Evolutionary conservation across 2,329 filamentous ascomycete species (phyloP), one percentile per base, ranked within the genome.

Genomic region (Colletotrichum lupini): DNA sequence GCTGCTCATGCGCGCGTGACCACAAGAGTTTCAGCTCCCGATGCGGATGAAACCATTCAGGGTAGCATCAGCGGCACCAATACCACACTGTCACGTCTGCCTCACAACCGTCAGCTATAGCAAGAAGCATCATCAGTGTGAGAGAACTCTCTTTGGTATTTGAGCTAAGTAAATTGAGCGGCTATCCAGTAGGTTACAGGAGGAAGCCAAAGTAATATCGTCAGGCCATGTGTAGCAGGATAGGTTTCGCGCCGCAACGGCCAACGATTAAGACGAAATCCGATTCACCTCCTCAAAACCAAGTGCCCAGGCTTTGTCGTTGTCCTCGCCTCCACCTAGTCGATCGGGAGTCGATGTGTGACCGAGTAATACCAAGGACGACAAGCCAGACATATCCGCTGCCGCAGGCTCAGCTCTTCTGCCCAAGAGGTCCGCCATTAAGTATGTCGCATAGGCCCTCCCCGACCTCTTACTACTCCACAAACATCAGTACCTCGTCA

Each of bases 401-500:
- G 28, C 28, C 22, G 28, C 8, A 49, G 16, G 30, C 37, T 19
- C 56, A 64, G 22, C 14, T 35, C 22, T 55, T 35, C 9, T 66
- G 24, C 37, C 42, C 57, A 59, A 67, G 56, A 35, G 66, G 73
- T 68, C 67, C 37, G 67, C 60, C 67, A 78, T 78, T 77, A 79
- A 8, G 49, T 53, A 35, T 68, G 76, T 76, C 68, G 70, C 74
- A 72, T 52, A 53, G 71, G 70, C 75, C 76, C 79, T 80, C 78
- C 79, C 79, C 79, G 75, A 77, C 76, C 76, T 73, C 78, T 78
- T 76, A 70, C 6, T 46, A 46, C 70, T 67, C 76, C 71, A 71
- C 76, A 78, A 81, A 81, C 53, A 68, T 61, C 61, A 79, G 79
- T 79, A 76, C 75, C 77, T 75, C 74, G 75, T 76, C 77, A 49